phyloP scores from a whole-genome alignment of 208 protist species.

The Trichomonas vaginalis region DNA sequence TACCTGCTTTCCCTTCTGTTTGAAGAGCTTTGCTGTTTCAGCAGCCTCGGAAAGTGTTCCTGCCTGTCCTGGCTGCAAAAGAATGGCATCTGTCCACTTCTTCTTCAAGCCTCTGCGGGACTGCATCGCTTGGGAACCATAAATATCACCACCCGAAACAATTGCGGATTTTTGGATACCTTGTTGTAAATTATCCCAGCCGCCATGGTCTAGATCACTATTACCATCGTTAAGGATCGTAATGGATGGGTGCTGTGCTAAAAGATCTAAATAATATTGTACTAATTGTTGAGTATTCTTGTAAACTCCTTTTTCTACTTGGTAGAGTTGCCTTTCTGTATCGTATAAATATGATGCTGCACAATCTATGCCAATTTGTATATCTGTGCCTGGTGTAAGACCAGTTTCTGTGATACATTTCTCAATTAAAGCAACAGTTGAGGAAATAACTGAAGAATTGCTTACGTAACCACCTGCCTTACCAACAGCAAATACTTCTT shows the following conservation, averaged over 20 bases:
- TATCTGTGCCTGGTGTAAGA: neutral
- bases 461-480: neutral
- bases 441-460: neutral
- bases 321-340: neutral
- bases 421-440: neutral
- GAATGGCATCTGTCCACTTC: neutral
- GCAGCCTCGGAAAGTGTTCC: neutral
- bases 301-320: neutral
- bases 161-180: neutral
- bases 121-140: neutral
- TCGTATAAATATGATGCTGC: slow-evolving; percentile 9
- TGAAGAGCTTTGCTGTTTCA: neutral
- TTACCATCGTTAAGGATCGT: neutral
- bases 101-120: neutral
- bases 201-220: neutral
- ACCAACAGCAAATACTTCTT: neutral
- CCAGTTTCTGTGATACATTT: neutral
- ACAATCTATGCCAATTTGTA: neutral
- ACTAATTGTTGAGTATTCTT: neutral
- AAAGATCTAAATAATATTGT: slow-evolving; percentile 6
- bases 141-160: neutral
- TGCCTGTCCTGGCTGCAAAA: neutral
- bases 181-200: neutral
- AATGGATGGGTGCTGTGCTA: neutral
- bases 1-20: neutral